These are phyloP conservation scores for Flaveria bidentis DNA, from an alignment of 129 eudicot species.

Conservation along the genomic window DNA sequence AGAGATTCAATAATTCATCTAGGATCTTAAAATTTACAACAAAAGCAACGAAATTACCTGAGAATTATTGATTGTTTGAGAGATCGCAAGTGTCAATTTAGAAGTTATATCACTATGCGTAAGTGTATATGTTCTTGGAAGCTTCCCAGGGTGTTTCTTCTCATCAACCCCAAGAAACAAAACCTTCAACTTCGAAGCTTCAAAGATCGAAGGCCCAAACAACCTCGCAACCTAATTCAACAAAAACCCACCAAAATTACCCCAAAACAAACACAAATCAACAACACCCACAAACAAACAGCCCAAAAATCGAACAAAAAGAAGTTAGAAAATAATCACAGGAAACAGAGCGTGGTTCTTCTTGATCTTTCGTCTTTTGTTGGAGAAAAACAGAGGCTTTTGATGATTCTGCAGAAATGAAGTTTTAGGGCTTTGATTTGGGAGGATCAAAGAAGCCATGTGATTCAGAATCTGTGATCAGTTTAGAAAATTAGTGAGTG, in stretches of 20 bases:
- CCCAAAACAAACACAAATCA: neutral
- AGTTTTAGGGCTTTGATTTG: slow-evolving; percentile 42
- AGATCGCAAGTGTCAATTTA: slow-evolving; percentile 79
- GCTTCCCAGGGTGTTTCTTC: slow-evolving; percentile 70
- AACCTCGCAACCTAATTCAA: slow-evolving; percentile 71
- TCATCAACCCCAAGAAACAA: slow-evolving; percentile 82
- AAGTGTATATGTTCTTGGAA: slow-evolving; percentile 90
- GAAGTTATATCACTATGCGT: slow-evolving; percentile 88
- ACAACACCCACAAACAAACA: neutral
- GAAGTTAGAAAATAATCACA: slow-evolving; percentile 33
- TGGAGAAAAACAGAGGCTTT: slow-evolving; percentile 28
- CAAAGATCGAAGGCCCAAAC: slow-evolving; percentile 92
- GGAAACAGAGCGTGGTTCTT: slow-evolving; percentile 49
- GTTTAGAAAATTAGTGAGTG: slow-evolving; percentile 1
- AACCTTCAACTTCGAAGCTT: slow-evolving; percentile 85
- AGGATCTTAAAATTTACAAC: slow-evolving; percentile 1
- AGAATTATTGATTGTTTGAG: slow-evolving; percentile 82
- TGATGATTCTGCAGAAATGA: slow-evolving; percentile 23
- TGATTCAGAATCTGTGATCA: neutral
- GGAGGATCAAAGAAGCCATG: slow-evolving; percentile 66
- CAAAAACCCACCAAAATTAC: slow-evolving; percentile 22
- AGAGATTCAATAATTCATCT: neutral
- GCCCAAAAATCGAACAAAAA: neutral
- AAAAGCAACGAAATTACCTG: slow-evolving; percentile 49
- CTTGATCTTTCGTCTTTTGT: slow-evolving; percentile 46